These are phyloP conservation scores for Bacterosira constricta DNA, from an alignment of 108 stramenopile genomes.

Conservation along the genomic window DNA sequence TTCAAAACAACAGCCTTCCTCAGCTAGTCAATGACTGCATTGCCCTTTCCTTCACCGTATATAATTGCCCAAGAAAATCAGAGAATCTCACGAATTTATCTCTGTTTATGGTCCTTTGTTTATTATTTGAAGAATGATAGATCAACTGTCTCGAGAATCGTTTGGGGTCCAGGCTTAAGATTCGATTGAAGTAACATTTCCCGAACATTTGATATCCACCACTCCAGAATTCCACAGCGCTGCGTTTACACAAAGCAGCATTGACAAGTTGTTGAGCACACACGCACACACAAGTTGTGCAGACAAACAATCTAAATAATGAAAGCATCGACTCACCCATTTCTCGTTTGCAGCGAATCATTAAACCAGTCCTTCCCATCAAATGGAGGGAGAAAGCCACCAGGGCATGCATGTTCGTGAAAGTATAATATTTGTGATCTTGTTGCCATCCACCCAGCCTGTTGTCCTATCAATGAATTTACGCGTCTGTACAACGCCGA, in stretches of 20 bases:
- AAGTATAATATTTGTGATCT: constrained; percentile 68
- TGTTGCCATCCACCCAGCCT: constrained; percentile 87
- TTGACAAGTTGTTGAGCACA: no score
- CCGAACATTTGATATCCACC: constrained; percentile 77
- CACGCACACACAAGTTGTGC: no score
- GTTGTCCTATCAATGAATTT: constrained; percentile 55
- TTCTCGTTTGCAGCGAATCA: constrained; percentile 72
- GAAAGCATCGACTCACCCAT: constrained; percentile 49
- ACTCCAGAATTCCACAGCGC: constrained; percentile 46
- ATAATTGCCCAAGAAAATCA: constrained; percentile 74
- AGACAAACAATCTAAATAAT: no score
- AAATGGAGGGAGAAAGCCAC: constrained; percentile 75
- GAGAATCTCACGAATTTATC: constrained; percentile 60
- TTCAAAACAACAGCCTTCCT: no score
- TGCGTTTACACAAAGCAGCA: no score
- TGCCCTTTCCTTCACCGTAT: constrained; percentile 71
- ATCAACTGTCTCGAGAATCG: constrained; percentile 75
- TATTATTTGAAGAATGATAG: constrained; percentile 86
- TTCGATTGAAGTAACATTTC: constrained; percentile 78
- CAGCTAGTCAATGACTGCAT: constrained; percentile 8
- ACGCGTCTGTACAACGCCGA: no score
- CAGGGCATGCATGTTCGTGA: constrained; percentile 58
- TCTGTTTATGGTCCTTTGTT: constrained; percentile 57
- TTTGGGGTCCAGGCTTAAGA: constrained; percentile 72
- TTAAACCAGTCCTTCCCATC: constrained; percentile 46